phyloP scores from a whole-genome alignment of 441 rosid genomes.

The Kokia cookei region DNA sequence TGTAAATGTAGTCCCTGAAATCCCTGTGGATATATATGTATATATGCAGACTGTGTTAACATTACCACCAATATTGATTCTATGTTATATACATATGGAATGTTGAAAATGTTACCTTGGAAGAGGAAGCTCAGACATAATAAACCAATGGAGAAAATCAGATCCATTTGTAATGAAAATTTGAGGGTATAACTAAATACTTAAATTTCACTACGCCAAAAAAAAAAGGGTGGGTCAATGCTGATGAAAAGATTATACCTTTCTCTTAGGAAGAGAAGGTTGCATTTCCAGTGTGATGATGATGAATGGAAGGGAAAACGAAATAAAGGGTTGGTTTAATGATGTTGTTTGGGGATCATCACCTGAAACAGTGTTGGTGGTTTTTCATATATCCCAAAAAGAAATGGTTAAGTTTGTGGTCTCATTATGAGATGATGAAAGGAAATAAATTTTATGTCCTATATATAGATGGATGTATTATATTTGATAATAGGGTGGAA shows the following conservation, averaged over 20 bases:
- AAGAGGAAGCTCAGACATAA: conserved; percentile 22
- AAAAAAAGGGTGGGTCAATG: not conserved
- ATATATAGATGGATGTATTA: not conserved
- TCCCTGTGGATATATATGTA: conserved; percentile 18
- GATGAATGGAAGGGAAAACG: not conserved
- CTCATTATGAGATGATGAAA: not conserved
- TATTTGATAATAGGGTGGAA: not conserved
- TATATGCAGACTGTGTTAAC: not conserved
- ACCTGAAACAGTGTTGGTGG: not conserved
- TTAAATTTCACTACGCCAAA: not conserved
- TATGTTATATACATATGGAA: not conserved
- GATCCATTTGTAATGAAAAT: conserved; percentile 16
- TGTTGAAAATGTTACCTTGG: conserved; percentile 16
- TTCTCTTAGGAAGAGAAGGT: not conserved
- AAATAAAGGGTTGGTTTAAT: not conserved
- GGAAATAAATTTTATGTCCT: not conserved
- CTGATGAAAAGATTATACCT: not conserved
- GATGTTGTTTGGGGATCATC: not conserved
- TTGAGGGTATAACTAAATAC: not conserved
- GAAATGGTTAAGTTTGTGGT: not conserved
- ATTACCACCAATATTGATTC: not conserved
- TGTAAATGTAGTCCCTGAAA: conserved; percentile 50
- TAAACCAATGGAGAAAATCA: conserved; percentile 5
- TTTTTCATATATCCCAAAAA: not conserved
- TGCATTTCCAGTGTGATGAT: not conserved